Evolutionary conservation across 2,329 filamentous ascomycete species (phyloP).

Genomic region (Calonectria pauciramosa): DNA sequence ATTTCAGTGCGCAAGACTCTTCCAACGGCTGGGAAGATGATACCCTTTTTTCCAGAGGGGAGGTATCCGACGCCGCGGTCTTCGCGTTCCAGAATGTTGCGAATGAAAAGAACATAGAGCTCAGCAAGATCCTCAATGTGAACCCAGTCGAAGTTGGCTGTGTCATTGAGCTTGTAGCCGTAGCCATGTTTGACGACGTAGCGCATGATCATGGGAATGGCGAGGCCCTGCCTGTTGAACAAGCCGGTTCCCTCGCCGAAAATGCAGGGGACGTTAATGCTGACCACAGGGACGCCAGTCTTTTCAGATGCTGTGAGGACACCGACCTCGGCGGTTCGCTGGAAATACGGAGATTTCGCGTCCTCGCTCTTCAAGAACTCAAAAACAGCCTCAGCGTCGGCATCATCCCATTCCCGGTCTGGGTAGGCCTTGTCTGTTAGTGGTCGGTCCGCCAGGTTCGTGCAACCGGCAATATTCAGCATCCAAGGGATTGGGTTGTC

Average conservation of each 20-base stretch:
- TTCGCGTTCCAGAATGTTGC: conserved; percentile 12
- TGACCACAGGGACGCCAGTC: conserved; percentile 17
- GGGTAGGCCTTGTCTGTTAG: conserved; percentile 3
- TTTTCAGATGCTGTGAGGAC: conserved; percentile 13
- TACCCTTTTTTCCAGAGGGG: conserved; percentile 15
- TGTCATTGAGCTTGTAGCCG: conserved; percentile 24
- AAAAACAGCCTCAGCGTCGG: conserved; percentile 9
- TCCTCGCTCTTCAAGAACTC: conserved; percentile 23
- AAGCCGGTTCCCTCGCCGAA: conserved; percentile 17
- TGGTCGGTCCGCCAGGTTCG: conserved; percentile 14
- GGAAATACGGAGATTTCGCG: conserved; percentile 2
- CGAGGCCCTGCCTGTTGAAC: conserved; percentile 19
- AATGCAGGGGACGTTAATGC: conserved; percentile 17
- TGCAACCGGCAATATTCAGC: conserved; percentile 19
- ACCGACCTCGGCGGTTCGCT: conserved; percentile 16
- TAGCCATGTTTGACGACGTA: conserved; percentile 18
- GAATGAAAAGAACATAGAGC: conserved; percentile 15
- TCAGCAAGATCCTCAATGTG: conserved; percentile 27
- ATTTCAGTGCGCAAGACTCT: conserved; percentile 6
- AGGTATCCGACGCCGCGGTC: conserved; percentile 19
- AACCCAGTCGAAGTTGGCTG: conserved; percentile 17
- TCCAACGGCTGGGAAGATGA: conserved; percentile 15
- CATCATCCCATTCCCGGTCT: conserved; percentile 14
- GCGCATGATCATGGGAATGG: conserved; percentile 15
- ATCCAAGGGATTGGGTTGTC: conserved; percentile 8